These are phyloP conservation scores for Linnemannia hyalina DNA, from an alignment of 192 early-diverging fungal genomes.

Conservation along the genomic window DNA sequence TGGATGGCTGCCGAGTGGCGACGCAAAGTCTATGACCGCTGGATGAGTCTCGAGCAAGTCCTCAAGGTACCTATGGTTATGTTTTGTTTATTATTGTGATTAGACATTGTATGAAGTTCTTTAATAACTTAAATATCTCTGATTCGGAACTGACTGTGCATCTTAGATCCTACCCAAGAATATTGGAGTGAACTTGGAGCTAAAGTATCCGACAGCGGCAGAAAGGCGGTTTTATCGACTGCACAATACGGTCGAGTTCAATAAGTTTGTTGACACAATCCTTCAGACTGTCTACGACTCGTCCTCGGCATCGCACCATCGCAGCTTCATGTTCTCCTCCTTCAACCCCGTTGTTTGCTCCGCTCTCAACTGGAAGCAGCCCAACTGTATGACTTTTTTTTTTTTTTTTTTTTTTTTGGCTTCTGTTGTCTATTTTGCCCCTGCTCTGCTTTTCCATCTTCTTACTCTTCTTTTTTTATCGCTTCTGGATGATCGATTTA, in stretches of 20 bases:
- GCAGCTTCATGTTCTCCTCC: conserved; percentile 83
- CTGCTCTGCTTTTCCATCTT: background rate
- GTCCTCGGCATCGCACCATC: conserved; percentile 58
- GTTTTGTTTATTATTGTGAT: background rate
- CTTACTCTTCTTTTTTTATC: background rate
- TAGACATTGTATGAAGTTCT: background rate
- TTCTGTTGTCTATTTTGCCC: too few relatives aligned
- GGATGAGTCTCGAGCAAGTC: conserved; percentile 77
- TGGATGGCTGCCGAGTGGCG: conserved; percentile 38
- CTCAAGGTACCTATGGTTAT: conserved; percentile 66
- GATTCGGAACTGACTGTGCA: background rate
- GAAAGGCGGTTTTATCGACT: conserved; percentile 67
- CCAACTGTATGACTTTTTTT: conserved; percentile 80
- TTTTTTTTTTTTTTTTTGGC: background rate
- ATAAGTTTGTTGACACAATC: conserved; percentile 89
- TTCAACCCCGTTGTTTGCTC: conserved; percentile 94
- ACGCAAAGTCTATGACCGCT: conserved; percentile 50
- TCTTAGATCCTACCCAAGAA: conserved; percentile 71
- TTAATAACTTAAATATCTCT: background rate
- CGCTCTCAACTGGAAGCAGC: conserved; percentile 99
- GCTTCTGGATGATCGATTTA: conserved; percentile 14
- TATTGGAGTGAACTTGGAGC: conserved; percentile 89
- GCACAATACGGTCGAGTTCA: conserved; percentile 76
- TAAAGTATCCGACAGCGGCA: conserved; percentile 86
- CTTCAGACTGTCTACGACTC: conserved; percentile 90